Conservation (phyloP, 2,329 filamentous ascomycete species). For the Pseudogymnoascus sp. region DNA sequence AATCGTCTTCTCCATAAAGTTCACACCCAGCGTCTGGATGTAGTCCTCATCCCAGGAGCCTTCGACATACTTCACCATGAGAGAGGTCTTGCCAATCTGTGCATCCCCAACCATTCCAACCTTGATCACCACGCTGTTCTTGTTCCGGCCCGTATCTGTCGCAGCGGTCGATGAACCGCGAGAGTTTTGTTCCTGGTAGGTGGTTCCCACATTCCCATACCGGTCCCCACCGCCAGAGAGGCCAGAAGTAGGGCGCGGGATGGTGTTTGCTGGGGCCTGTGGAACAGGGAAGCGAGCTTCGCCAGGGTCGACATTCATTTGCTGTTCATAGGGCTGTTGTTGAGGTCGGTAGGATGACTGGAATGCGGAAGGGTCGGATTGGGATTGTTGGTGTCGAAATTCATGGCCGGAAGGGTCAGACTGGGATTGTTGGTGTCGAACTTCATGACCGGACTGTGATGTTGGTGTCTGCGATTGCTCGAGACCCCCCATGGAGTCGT, state of each 20-base stretch:
- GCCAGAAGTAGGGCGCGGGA: conserved; percentile 29
- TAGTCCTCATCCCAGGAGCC: conserved; percentile 99
- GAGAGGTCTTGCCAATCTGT: conserved; percentile 96
- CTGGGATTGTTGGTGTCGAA: conserved; percentile 27
- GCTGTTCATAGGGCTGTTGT: conserved; percentile 16
- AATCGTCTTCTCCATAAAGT: conserved; percentile 99
- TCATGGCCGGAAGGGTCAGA: conserved; percentile 15
- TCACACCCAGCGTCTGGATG: conserved; percentile 96
- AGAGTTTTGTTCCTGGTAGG: conserved; percentile 29
- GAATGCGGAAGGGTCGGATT: conserved; percentile 21
- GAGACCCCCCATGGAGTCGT: conserved; percentile 24
- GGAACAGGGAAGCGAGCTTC: conserved; percentile 26
- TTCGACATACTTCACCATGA: conserved; percentile 99
- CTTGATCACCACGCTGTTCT: conserved; percentile 89
- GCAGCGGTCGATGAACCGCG: conserved; percentile 19
- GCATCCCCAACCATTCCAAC: conserved; percentile 99
- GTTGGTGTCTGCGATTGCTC: conserved; percentile 29
- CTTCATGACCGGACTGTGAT: conserved; percentile 16
- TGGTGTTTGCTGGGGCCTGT: conserved; percentile 22
- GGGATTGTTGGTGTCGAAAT: background rate
- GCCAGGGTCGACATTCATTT: conserved; percentile 20
- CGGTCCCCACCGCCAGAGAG: conserved; percentile 24
- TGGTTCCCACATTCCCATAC: conserved; percentile 24
- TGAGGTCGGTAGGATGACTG: conserved; percentile 24
- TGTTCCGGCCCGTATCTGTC: conserved; percentile 24